These are phyloP conservation scores for Jatropha podagrica DNA, from an alignment of 441 rosid species.

Conservation along the genomic window DNA sequence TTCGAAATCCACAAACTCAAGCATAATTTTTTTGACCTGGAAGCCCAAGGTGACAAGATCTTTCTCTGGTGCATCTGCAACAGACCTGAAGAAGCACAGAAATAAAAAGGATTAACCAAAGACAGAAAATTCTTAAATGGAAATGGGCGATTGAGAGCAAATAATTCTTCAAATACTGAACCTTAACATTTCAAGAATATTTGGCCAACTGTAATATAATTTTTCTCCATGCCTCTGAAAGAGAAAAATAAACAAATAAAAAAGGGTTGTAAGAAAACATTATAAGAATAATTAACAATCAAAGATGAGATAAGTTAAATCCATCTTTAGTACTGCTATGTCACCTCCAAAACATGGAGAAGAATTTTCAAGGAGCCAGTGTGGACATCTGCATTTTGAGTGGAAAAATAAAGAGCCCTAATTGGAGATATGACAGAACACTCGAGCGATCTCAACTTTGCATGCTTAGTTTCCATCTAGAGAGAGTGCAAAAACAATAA, in stretches of 20 bases:
- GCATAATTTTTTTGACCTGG: constrained; percentile 64
- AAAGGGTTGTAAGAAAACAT: constrained; percentile 18
- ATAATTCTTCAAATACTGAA: constrained; percentile 30
- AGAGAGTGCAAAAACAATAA: constrained; percentile 25
- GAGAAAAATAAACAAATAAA: neutral
- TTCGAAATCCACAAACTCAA: constrained; percentile 14
- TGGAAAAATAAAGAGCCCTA: constrained; percentile 76
- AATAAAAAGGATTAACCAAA: constrained; percentile 22
- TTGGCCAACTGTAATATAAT: constrained; percentile 82
- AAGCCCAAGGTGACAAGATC: constrained; percentile 91
- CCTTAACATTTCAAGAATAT: constrained; percentile 95
- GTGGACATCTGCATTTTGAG: constrained; percentile 80
- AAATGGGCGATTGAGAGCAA: constrained; percentile 3
- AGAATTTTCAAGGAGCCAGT: constrained; percentile 95
- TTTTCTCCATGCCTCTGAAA: constrained; percentile 94
- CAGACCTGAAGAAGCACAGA: constrained; percentile 58
- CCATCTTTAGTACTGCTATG: constrained; percentile 24
- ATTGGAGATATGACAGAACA: constrained; percentile 89
- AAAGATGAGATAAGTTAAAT: constrained; percentile 25
- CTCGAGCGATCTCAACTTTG: constrained; percentile 69
- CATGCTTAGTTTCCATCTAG: constrained; percentile 51
- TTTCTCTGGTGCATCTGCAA: constrained; percentile 94
- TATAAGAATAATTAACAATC: constrained; percentile 16
- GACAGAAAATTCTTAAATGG: constrained; percentile 21
- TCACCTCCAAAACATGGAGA: constrained; percentile 95